A percentile compares a stretch with the other conserved stretches of the same genome.
Evolutionary conservation across 1,284 basidiomycete genomes (phyloP).

Genomic region (Ceratobasidium sp.): DNA sequence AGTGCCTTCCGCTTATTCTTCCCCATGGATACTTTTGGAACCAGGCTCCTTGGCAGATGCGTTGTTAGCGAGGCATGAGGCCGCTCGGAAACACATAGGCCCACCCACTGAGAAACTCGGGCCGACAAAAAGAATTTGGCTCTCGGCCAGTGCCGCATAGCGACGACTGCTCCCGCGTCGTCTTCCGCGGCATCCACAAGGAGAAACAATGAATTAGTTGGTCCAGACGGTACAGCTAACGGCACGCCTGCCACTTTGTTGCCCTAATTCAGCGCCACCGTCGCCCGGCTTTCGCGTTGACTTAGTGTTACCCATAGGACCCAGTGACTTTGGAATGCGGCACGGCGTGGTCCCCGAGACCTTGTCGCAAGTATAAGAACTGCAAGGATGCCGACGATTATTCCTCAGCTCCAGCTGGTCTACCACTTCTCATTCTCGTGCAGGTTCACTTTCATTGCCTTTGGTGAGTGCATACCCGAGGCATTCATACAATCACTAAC

Average conservation of each 20-base stretch:
- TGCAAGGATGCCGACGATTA: background rate
- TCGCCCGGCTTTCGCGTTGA: background rate
- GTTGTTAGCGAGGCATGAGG: background rate
- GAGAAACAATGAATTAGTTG: background rate
- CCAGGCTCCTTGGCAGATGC: background rate
- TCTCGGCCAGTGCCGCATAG: constrained; percentile 3
- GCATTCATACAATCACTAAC: background rate
- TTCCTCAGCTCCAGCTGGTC: constrained; percentile 33
- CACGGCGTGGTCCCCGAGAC: constrained; percentile 8
- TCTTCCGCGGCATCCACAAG: background rate
- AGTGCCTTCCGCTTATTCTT: constrained; percentile 3
- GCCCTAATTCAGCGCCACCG: background rate
- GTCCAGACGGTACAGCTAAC: background rate
- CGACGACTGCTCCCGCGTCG: constrained; percentile 30
- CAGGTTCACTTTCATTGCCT: constrained; percentile 30
- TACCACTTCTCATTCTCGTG: constrained; percentile 30
- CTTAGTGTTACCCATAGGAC: background rate
- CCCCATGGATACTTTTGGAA: background rate
- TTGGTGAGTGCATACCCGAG: constrained; percentile 6
- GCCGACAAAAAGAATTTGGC: background rate
- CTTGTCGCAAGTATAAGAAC: constrained; percentile 26
- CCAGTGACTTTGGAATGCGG: background rate
- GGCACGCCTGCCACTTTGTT: constrained; percentile 20
- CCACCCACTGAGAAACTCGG: background rate
- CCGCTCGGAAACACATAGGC: constrained; percentile 4